Percentiles rank a stretch among this genome's conserved stretches.
These are phyloP conservation scores for Coniochaeta sp. DNA, from an alignment of 2,329 filamentous ascomycete species.

Conservation along the genomic window DNA sequence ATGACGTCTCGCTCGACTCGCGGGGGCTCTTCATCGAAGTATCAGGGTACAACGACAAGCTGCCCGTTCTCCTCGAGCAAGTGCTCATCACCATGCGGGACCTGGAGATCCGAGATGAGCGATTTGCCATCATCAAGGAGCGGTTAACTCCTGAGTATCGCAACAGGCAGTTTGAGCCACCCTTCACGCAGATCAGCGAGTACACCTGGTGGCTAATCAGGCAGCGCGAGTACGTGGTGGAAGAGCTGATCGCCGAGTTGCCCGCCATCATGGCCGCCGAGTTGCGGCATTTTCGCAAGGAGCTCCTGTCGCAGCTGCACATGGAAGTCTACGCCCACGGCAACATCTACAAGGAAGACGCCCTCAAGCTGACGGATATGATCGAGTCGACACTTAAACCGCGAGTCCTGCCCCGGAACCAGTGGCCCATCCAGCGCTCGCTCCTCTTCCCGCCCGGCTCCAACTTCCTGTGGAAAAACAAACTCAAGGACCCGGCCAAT, in stretches of 20 bases:
- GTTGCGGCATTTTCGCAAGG: conserved; percentile 69
- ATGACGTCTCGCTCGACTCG: conserved; percentile 66
- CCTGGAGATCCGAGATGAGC: conserved; percentile 74
- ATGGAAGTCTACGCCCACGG: conserved; percentile 86
- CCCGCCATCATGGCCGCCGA: conserved; percentile 67
- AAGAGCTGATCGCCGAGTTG: conserved; percentile 73
- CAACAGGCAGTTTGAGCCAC: conserved; percentile 83
- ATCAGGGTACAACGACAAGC: conserved; percentile 93
- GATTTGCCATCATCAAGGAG: conserved; percentile 90
- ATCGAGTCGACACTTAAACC: conserved; percentile 74
- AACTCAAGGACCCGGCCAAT: conserved; percentile 78
- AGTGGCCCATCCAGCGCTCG: conserved; percentile 74
- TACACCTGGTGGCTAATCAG: conserved; percentile 71
- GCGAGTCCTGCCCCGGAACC: conserved; percentile 62
- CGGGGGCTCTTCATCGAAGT: conserved; percentile 73
- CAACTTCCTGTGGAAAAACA: conserved; percentile 78
- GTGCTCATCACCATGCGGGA: conserved; percentile 79
- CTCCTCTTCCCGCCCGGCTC: conserved; percentile 71
- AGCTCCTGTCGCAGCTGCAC: conserved; percentile 75
- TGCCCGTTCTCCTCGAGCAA: conserved; percentile 83
- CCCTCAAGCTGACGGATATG: conserved; percentile 74
- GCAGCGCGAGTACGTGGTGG: conserved; percentile 70
- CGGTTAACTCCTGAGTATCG: conserved; percentile 67
- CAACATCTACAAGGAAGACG: conserved; percentile 92
- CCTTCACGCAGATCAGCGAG: conserved; percentile 80